Evolutionary conservation across 495 filamentous ascomycete genomes (phyloP).

Genomic region (Chaetomium tenue): DNA sequence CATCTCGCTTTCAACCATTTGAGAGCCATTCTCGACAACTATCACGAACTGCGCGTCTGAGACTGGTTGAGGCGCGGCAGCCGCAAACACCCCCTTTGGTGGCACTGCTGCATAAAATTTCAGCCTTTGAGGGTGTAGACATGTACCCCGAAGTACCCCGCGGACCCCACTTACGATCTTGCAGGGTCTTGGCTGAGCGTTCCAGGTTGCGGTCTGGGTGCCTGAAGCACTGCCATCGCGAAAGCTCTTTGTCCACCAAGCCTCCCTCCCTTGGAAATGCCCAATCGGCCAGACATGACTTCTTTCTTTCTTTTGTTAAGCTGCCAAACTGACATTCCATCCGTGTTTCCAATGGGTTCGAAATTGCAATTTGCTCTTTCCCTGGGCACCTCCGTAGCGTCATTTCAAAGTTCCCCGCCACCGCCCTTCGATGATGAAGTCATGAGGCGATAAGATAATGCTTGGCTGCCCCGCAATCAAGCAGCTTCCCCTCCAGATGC

Average conservation of each 20-base stretch:
- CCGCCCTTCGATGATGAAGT: slow-evolving; percentile 28
- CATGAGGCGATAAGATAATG: slow-evolving; percentile 40
- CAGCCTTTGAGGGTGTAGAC: no score
- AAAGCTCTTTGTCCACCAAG: slow-evolving; percentile 9
- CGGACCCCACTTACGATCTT: slow-evolving; percentile 17
- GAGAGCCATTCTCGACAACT: not conserved
- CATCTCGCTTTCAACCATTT: not conserved
- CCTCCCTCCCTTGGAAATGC: slow-evolving; percentile 22
- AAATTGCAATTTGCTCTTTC: no score
- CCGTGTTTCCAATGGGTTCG: no score
- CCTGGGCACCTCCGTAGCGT: not conserved
- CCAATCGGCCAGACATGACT: not conserved
- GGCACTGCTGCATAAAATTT: slow-evolving; percentile 6
- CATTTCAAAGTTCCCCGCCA: not conserved
- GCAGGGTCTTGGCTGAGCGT: slow-evolving; percentile 6
- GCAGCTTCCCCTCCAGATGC: not conserved
- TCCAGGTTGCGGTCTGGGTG: slow-evolving; percentile 22
- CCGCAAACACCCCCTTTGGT: not conserved
- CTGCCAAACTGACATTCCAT: no score
- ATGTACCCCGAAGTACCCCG: slow-evolving; percentile 31
- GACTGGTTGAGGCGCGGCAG: slow-evolving; percentile 6
- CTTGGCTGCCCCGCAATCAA: slow-evolving; percentile 29
- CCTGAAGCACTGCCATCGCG: slow-evolving; percentile 21
- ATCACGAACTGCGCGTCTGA: not conserved
- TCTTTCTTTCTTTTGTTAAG: no score